Evolutionary conservation across 805 yeast genomes (phyloP), one percentile per base, ranked within the genome.

Genomic region (Candida insectalens): DNA sequence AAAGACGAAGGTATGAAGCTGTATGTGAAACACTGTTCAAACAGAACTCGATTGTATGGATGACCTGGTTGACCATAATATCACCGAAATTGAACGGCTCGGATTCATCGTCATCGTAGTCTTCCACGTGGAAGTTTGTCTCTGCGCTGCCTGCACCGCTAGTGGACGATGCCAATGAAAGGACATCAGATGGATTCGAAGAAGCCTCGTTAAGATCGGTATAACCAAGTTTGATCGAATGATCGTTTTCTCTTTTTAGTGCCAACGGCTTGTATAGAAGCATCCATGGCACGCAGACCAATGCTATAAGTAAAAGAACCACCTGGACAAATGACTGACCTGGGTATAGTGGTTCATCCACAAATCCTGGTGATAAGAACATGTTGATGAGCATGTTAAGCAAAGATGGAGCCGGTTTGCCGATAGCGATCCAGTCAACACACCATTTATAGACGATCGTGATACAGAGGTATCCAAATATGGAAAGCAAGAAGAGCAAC

Each of bases 11-110:
- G 48, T 80, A 80, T 1, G 87, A 80, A 2, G 88, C 88, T 0
- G 88, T 80, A 47, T 80, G 88, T 4, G 83, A 75, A 22, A 80
- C 85, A 62, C 85, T 77, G 53, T 80, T 80, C 46, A 80, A 65
- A 50, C 88, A 80, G 53, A 80, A 80, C 51, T 80, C 88, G 53
- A 80, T 80, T 3, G 88, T 80, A 51, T 80, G 85, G 44, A 80
- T 80, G 21, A 80, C 87, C 54, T 80, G 88, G 49, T 80, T 84
- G 41, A 80, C 78, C 63, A 80, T 73, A 15, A 80, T 63, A 48
- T 80, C 88, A 34, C 84, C 81, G 51, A 79, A 72, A 18, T 55
- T 54, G 34, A 63, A 59, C 31, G 54, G 64, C 17, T 61, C 69
- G 35, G 62, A 66, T 27, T 58, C 66, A 30, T 60, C 65, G 2